phyloP scores from a whole-genome alignment of 2,329 filamentous ascomycete species.

The Phaeosphaeriaceae sp. region DNA sequence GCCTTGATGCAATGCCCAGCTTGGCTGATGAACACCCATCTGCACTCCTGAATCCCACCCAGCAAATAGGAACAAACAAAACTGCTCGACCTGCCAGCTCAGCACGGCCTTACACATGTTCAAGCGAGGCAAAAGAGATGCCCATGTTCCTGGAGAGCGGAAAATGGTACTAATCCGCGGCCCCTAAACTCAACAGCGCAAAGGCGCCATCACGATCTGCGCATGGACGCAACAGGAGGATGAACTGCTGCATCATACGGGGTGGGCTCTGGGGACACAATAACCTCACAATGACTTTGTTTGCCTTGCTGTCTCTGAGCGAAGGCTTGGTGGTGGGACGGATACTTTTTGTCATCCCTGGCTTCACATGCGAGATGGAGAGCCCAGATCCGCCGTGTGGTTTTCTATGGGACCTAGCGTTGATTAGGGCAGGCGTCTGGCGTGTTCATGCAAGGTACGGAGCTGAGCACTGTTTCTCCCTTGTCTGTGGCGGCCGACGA shows the following conservation, averaged over 20 bases:
- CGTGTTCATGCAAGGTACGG: constrained; percentile 33
- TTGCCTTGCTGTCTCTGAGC: neutral
- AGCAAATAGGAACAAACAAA: constrained; percentile 18
- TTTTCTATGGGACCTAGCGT: constrained; percentile 21
- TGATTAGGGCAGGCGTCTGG: constrained; percentile 11
- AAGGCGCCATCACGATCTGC: neutral
- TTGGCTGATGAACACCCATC: constrained; percentile 4
- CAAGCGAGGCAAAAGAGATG: constrained; percentile 3
- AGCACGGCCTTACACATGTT: constrained; percentile 6
- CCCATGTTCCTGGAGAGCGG: constrained; percentile 6
- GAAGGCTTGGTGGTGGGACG: neutral
- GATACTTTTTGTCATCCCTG: constrained; percentile 16
- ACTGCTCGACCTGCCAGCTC: constrained; percentile 12
- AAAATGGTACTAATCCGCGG: neutral
- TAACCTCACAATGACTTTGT: neutral
- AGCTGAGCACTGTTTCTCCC: neutral
- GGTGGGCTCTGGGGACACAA: neutral
- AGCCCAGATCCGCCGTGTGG: constrained; percentile 10
- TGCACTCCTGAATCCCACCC: constrained; percentile 28
- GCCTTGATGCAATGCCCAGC: neutral
- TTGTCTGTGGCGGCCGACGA: constrained; percentile 1
- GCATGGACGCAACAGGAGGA: neutral
- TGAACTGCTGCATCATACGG: neutral
- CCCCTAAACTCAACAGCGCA: constrained; percentile 4
- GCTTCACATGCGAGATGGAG: constrained; percentile 15